Percentiles rank a stretch among this genome's conserved stretches.
These are phyloP conservation scores for Ophiostoma ulmi DNA, from an alignment of 2,329 filamentous ascomycete genomes.

Conservation along the genomic window DNA sequence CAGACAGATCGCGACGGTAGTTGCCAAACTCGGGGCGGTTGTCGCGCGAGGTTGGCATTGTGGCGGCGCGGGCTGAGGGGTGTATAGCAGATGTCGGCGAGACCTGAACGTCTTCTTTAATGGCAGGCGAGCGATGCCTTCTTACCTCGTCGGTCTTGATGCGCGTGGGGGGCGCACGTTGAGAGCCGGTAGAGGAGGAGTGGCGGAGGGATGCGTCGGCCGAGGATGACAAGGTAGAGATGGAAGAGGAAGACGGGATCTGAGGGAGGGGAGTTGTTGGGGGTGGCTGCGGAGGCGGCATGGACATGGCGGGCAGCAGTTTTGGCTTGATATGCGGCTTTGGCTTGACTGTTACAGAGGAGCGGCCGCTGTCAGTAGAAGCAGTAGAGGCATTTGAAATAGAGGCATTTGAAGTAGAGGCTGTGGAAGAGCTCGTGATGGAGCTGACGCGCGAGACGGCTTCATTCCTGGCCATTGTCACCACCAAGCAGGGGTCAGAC, in stretches of 20 bases:
- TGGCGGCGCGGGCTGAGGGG: slow-evolving; percentile 37
- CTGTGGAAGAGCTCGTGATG: slow-evolving; percentile 54
- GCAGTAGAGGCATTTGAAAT: not conserved
- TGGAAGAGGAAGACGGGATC: slow-evolving; percentile 7
- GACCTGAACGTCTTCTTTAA: slow-evolving; percentile 41
- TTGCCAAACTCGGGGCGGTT: slow-evolving; percentile 60
- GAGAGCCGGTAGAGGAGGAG: slow-evolving; percentile 26
- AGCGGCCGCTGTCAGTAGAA: slow-evolving; percentile 57
- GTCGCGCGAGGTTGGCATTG: slow-evolving; percentile 49
- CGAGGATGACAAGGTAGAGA: slow-evolving; percentile 16
- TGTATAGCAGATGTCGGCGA: slow-evolving; percentile 42
- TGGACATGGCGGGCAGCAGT: not conserved
- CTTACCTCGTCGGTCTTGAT: slow-evolving; percentile 52
- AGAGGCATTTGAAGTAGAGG: not conserved
- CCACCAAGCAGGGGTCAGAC: slow-evolving; percentile 29
- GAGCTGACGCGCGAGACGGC: slow-evolving; percentile 60
- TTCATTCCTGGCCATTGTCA: slow-evolving; percentile 65
- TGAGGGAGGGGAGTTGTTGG: slow-evolving; percentile 17
- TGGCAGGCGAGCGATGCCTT: slow-evolving; percentile 22
- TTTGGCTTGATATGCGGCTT: not conserved
- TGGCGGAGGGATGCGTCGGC: slow-evolving; percentile 21
- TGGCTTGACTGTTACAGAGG: slow-evolving; percentile 58
- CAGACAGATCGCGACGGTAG: slow-evolving; percentile 66
- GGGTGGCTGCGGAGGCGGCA: slow-evolving; percentile 23
- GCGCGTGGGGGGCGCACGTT: slow-evolving; percentile 42